Conservation (phyloP, 495 filamentous ascomycete species). For the Parathielavia appendiculata region DNA sequence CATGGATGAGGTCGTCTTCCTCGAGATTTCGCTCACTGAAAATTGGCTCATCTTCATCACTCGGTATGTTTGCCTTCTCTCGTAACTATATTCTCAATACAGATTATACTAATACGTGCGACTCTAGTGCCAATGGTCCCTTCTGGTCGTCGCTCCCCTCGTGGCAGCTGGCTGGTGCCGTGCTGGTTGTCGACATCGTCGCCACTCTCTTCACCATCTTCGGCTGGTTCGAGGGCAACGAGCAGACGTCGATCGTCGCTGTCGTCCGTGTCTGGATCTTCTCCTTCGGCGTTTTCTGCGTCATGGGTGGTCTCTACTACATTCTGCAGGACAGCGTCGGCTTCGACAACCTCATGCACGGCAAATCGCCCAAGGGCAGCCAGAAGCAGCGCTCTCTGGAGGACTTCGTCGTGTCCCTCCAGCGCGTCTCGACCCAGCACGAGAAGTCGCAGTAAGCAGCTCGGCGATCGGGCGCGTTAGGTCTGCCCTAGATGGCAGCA, state of each 20-base stretch:
- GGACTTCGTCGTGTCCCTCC: constrained; percentile 80
- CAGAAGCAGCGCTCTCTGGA: constrained; percentile 71
- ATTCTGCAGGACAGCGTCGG: constrained; percentile 67
- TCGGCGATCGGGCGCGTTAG: too few species aligned
- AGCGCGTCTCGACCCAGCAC: constrained; percentile 79
- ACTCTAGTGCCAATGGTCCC: constrained; percentile 63
- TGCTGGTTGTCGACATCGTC: constrained; percentile 73
- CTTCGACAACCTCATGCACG: constrained; percentile 91
- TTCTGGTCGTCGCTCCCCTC: constrained; percentile 84
- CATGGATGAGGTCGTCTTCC: constrained; percentile 76
- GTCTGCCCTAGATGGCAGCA: constrained; percentile 2
- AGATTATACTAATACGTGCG: constrained; percentile 6
- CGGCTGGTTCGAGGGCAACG: constrained; percentile 64
- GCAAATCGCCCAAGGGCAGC: constrained; percentile 70
- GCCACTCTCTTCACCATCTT: constrained; percentile 79
- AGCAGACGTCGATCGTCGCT: constrained; percentile 65
- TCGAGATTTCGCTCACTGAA: constrained; percentile 85
- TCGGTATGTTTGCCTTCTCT: constrained; percentile 29
- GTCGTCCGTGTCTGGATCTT: constrained; percentile 86
- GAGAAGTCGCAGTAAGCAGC: constrained; percentile 62
- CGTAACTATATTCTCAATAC: not conserved
- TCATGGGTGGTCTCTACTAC: constrained; percentile 60
- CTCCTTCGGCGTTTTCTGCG: constrained; percentile 71
- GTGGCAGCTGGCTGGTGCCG: constrained; percentile 70
- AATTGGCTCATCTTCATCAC: constrained; percentile 98